Evolutionary conservation across 768 basidiomycete genomes (phyloP), one percentile per base, ranked within the genome.

Genomic region (Pulveroboletus sp.): DNA sequence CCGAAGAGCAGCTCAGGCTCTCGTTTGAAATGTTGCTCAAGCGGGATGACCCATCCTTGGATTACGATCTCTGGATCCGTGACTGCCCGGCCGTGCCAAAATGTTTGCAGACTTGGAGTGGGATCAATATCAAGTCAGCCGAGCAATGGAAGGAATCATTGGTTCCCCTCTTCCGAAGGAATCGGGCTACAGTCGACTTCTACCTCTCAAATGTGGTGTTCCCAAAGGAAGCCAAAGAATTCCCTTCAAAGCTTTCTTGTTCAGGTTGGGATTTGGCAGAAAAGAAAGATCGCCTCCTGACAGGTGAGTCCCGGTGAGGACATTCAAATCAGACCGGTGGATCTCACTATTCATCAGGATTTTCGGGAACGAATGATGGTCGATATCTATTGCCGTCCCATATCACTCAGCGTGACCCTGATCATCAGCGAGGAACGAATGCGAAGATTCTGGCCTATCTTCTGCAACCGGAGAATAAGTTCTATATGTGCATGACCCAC

Each of bases 281-380:
- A 17, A 61, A 62, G 40, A 41, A 41, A 27, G 11, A 29, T 5
- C 40, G 40, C 19, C 11, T 41, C 6, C 17, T 41, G 11, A 19
- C 17, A 8, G 40, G 40, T 41, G n/a, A n/a, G 40, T 42, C 17
- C 16, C 23, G 39, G 23, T 39, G 24, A 41, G 40, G n/a, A 10
- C 26, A 41, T 16, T 16, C n/a, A 16, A 3, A 13, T 16, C 2
- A 9, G 17, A 5, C 34, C 9, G 2, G 4, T 16, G 7, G 16
- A 24, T 51, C 1, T 29, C 6, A 29, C 27, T 12, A 41, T 14
- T 1, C 1, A 11, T 24, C 54, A 50, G 72, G 72, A 5, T 74
- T 74, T 50, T 73, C 71, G 17, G 72, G 73, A 0, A 73, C 71
- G 0, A 70, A 72, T 9, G 73, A 72, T 36, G 49, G 57, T 0